Evolutionary conservation across 805 yeast genomes (phyloP), one percentile per base, ranked within the genome.

Genomic region (Starmerella cellae): DNA sequence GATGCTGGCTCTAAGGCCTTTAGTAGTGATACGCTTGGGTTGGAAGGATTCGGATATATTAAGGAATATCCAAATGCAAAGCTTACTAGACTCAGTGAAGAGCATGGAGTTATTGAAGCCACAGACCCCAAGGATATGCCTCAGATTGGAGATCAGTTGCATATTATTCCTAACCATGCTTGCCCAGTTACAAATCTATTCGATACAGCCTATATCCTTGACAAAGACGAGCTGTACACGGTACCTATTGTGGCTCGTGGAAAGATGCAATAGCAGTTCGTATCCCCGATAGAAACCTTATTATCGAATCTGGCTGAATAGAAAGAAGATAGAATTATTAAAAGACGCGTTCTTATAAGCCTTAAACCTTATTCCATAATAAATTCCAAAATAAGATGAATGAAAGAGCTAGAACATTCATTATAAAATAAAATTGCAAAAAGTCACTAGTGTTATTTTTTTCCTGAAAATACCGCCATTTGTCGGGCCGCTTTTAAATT

Each of bases 101-200:
- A 46, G 41, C 50, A 46, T 33, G 50, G 50, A 20, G 50, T 46
- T 8, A 38, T 46, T 19, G 50, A 46, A 39, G 50, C 50, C n/a
- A 41, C 21, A 18, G 5, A n/a, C 24, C 41, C 45, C 21, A 41
- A 24, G 21, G 45, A 46, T 33, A 18, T 46, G 24, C 50, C 50
- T 9, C 31, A 23, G 18, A 38, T 46, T 13, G 50, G 50, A 21
- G 47, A 22, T 5, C 41, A 39, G 35, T 38, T 46, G 26, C 45
- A 29, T 19, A 46, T 46, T 4, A 20, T 46, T 13, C 47, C 47
- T 16, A 46, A 46, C 40, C 50, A 46, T 18, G 47, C 50, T 11
- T 46, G 50, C 16, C 39, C 36, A 4, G 50, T 46, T 14, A 40
- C 50, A 13, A 46, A 46, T 27, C 32, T 46, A 29, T 44, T 44